Evolutionary conservation across 2,329 filamentous ascomycete genomes (phyloP), one percentile per base, ranked within the genome.

Genomic region (Aspergillus fischeri): DNA sequence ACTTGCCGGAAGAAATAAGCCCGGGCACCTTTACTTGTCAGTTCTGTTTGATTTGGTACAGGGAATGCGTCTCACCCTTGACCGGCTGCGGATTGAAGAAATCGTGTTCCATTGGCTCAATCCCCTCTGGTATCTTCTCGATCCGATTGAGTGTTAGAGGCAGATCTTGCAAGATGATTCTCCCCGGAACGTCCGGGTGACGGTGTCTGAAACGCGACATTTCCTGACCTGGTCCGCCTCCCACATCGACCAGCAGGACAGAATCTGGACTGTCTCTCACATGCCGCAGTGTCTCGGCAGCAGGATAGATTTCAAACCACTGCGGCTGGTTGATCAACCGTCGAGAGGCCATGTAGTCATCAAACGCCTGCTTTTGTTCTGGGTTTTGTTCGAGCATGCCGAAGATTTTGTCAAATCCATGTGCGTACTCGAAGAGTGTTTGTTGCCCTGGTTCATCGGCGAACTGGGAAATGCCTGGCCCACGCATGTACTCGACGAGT

Each of bases 131-230:
- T 11, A 63, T 24, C 21, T 58, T 48, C 2, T 57, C 35, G 50
- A 57, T 54, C 1, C 61, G 55, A 51, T 67, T 60, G 52, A 71
- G 53, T 20, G 80, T 75, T 3, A 69, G 60, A 0, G 75, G 71
- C 2, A 78, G 69, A 58, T 83, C 81, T 60, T 83, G 79, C 0
- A 83, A 64, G 0, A 83, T 63, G 1, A 82, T 66, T 6, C 71
- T 68, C 4, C 80, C 80, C 0, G 74, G 71, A 0, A 69, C 62
- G 0, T 73, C 52, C 0, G 76, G 73, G 49, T 73, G 70, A 47
- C 73, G 70, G 0, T 63, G 55, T 9, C 56, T 67, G 57, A 79
- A 74, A 42, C 71, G 65, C 6, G 62, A 58, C 21, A 76, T 55
- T 58, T 78, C 72, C 57, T 78, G 73, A 3, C 77, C 76, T 0